A percentile compares a stretch with the other conserved stretches of the same genome.
Conservation (phyloP, 2,329 filamentous ascomycete species). For the Curvularia sp. region DNA sequence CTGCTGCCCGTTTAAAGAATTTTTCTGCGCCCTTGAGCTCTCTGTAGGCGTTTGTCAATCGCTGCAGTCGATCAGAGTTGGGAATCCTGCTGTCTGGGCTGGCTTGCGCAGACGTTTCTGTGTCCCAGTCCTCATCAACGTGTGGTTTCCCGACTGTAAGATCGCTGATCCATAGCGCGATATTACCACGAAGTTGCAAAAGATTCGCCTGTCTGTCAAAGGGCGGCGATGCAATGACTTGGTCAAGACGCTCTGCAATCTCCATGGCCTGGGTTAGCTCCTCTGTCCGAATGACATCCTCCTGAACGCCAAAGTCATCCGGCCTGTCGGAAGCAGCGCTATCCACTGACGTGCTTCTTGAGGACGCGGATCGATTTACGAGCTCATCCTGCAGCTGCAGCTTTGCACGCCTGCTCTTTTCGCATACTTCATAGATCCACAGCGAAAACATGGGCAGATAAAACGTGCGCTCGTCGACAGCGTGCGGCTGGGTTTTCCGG, state of each 20-base stretch:
- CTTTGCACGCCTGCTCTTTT: conserved; percentile 61
- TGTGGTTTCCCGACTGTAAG: conserved; percentile 56
- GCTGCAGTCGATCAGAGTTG: conserved; percentile 19
- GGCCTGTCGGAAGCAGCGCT: conserved; percentile 8
- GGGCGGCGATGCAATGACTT: conserved; percentile 71
- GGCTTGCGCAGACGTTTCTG: conserved; percentile 11
- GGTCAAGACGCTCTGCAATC: conserved; percentile 74
- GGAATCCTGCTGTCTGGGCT: background rate
- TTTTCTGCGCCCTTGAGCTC: conserved; percentile 35
- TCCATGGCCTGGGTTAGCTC: conserved; percentile 67
- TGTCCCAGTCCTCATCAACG: conserved; percentile 28
- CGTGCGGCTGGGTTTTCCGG: conserved; percentile 70
- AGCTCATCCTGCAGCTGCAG: conserved; percentile 12
- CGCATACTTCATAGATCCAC: conserved; percentile 78
- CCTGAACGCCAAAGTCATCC: conserved; percentile 20
- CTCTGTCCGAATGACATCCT: conserved; percentile 53
- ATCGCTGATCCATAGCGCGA: conserved; percentile 78
- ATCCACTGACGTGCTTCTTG: conserved; percentile 26
- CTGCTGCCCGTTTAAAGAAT: conserved; percentile 34
- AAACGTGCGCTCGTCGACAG: conserved; percentile 74
- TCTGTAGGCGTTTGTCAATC: conserved; percentile 25
- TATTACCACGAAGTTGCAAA: conserved; percentile 74
- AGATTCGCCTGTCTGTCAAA: conserved; percentile 73
- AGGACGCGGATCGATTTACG: conserved; percentile 9
- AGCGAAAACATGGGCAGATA: conserved; percentile 81